These are phyloP conservation scores for Cryptococcus hybrid DNA, from an alignment of 1,284 basidiomycete species.

Conservation along the genomic window DNA sequence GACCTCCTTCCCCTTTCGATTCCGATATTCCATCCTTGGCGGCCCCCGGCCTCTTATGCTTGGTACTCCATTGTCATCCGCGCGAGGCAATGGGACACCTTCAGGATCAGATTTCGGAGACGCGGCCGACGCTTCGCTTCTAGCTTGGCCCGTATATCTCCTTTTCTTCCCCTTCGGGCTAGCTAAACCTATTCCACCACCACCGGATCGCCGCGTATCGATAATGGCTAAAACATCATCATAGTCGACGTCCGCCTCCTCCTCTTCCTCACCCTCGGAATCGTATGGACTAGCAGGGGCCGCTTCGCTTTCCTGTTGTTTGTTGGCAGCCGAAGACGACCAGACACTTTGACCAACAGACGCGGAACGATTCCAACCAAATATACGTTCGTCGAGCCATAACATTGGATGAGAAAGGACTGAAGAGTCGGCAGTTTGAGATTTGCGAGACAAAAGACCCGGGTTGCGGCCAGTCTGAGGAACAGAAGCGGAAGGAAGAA, in stretches of 20 bases:
- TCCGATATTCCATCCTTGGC: neutral
- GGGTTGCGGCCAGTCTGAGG: conserved; percentile 60
- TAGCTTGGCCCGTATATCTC: neutral
- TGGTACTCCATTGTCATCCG: conserved; percentile 21
- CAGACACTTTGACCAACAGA: conserved; percentile 40
- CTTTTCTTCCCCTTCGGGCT: neutral
- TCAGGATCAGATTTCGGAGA: conserved; percentile 1
- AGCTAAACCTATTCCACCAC: neutral
- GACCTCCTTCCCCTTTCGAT: neutral
- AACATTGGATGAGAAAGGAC: conserved; percentile 50
- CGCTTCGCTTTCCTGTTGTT: conserved; percentile 33
- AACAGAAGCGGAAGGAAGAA: conserved; percentile 76
- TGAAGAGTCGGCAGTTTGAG: conserved; percentile 34
- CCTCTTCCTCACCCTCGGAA: conserved; percentile 49
- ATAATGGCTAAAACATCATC: conserved; percentile 52
- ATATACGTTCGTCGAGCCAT: conserved; percentile 52
- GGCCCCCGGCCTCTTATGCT: conserved; percentile 16
- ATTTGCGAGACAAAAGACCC: conserved; percentile 34
- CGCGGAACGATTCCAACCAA: conserved; percentile 47
- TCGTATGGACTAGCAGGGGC: conserved; percentile 45
- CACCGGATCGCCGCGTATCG: conserved; percentile 32
- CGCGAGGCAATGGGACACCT: conserved; percentile 12
- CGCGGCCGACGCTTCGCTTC: conserved; percentile 1
- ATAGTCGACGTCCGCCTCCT: conserved; percentile 53
- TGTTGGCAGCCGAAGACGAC: conserved; percentile 33